Conservation (phyloP, 106 monocot genomes). For the Allium cepa region DNA sequence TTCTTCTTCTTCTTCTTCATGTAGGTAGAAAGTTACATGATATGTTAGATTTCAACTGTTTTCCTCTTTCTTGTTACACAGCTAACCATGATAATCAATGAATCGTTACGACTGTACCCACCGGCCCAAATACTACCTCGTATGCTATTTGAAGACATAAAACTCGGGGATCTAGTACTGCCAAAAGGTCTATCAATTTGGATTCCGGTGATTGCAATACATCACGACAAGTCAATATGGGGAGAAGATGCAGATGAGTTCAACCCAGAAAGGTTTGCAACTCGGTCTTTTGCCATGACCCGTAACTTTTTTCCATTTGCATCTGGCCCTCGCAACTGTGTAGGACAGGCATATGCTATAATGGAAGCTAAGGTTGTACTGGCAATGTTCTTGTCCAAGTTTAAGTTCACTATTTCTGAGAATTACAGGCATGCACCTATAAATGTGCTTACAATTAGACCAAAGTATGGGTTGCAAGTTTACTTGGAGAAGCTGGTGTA, state of each 20-base stretch:
- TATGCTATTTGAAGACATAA: conserved; percentile 82
- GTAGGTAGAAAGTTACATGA: too few species aligned
- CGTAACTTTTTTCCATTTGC: conserved; percentile 87
- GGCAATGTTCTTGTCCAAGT: conserved; percentile 66
- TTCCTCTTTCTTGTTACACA: conserved; percentile 16
- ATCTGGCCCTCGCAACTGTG: conserved; percentile 86
- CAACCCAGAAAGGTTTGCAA: conserved; percentile 71
- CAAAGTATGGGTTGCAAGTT: conserved; percentile 77
- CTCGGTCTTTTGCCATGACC: conserved; percentile 38
- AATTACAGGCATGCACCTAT: conserved; percentile 87
- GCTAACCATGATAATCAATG: conserved; percentile 93
- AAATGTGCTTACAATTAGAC: conserved; percentile 74
- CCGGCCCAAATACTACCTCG: conserved; percentile 75
- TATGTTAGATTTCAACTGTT: too few species aligned
- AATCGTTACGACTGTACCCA: conserved; percentile 82
- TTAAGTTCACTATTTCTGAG: conserved; percentile 73
- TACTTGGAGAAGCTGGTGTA: conserved; percentile 19
- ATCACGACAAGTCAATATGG: conserved; percentile 77
- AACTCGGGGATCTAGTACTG: conserved; percentile 66
- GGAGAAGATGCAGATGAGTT: conserved; percentile 75
- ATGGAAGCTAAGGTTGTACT: conserved; percentile 93
- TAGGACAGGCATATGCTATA: conserved; percentile 85
- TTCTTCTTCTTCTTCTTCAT: too few species aligned
- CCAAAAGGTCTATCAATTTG: conserved; percentile 85
- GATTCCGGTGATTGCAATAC: conserved; percentile 89